Conservation (phyloP, 192 early-diverging fungal genomes). For the Coemansia sp. region DNA sequence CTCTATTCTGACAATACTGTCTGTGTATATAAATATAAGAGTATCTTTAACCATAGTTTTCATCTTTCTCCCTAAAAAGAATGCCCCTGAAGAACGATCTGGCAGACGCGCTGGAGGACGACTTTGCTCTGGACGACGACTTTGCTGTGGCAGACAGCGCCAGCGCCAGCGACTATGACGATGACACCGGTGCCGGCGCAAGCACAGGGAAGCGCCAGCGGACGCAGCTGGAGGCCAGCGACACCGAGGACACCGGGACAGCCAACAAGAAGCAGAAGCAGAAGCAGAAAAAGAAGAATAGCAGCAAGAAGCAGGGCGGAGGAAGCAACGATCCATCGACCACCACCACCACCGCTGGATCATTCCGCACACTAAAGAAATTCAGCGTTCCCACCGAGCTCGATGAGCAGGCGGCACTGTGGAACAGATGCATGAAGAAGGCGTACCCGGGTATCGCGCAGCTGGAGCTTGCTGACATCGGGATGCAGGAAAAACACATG, state of each 20-base stretch:
- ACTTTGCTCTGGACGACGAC: constrained; percentile 43
- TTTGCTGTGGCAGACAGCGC: constrained; percentile 9
- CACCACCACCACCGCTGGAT: too few species aligned
- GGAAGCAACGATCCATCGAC: not conserved
- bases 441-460: constrained; percentile 32
- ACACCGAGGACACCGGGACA: not conserved
- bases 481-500: constrained; percentile 26
- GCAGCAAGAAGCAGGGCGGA: constrained; percentile 12
- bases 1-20: not conserved
- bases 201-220: constrained; percentile 16
- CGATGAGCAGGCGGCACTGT: constrained; percentile 28
- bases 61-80: constrained; percentile 1
- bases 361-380: not conserved
- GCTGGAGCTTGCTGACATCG: constrained; percentile 34
- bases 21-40: not conserved
- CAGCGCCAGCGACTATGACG: not conserved
- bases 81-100: constrained; percentile 7
- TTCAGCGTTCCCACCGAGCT: constrained; percentile 19
- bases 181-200: not conserved
- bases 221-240: not conserved
- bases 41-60: not conserved
- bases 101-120: constrained; percentile 48
- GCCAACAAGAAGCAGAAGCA: not conserved
- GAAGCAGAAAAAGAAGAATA: constrained; percentile 11
- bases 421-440: constrained; percentile 52